These are phyloP conservation scores for Ceratocystis papillata DNA, from an alignment of 2,329 filamentous ascomycete genomes.

Conservation along the genomic window DNA sequence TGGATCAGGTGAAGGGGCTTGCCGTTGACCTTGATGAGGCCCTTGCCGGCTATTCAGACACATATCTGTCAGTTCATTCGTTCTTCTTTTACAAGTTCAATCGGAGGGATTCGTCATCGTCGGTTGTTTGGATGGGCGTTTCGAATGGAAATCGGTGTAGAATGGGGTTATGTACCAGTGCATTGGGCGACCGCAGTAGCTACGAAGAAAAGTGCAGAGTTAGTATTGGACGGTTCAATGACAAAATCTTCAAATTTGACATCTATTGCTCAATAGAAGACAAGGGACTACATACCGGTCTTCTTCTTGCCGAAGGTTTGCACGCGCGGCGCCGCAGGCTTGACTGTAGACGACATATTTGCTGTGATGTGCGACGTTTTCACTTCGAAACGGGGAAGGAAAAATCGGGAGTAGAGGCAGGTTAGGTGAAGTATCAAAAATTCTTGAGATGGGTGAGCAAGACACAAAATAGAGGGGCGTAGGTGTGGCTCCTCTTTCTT, in stretches of 20 bases:
- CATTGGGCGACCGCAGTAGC: conserved; percentile 79
- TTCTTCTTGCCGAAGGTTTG: conserved; percentile 99
- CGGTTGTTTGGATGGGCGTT: conserved; percentile 14
- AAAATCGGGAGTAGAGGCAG: conserved; percentile 25
- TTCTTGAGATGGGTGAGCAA: conserved; percentile 23
- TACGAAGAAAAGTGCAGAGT: conserved; percentile 13
- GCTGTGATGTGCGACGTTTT: conserved; percentile 30
- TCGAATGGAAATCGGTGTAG: conserved; percentile 11
- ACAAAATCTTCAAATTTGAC: neutral
- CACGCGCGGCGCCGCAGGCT: conserved; percentile 49
- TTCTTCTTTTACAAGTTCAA: neutral
- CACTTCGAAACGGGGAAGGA: conserved; percentile 26
- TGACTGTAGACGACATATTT: conserved; percentile 58
- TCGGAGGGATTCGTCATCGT: conserved; percentile 8
- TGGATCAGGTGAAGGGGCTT: conserved; percentile 87
- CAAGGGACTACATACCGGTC: conserved; percentile 41
- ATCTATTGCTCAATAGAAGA: conserved; percentile 3
- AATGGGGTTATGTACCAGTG: conserved; percentile 44
- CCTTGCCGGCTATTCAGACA: conserved; percentile 37
- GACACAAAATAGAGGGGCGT: conserved; percentile 23
- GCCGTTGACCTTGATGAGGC: conserved; percentile 98
- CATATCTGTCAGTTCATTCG: conserved; percentile 21
- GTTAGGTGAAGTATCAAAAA: conserved; percentile 25
- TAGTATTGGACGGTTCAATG: neutral
- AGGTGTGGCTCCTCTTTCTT: conserved; percentile 24